Conservation (phyloP, 768 basidiomycete species). For the Stropharia rugosoannulata region DNA sequence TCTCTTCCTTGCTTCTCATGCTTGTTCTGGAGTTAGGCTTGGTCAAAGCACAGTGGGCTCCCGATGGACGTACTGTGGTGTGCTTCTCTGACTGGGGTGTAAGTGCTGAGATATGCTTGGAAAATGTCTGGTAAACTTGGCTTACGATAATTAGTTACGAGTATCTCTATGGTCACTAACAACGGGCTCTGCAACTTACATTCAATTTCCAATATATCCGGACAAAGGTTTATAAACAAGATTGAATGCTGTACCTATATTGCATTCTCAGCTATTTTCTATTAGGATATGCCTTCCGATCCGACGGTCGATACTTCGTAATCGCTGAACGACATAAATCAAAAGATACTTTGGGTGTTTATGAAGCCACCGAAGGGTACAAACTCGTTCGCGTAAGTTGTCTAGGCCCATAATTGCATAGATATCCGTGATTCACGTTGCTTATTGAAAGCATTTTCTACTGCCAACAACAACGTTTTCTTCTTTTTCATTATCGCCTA, state of each 20-base stretch:
- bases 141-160: constrained; percentile 54
- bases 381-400: constrained; percentile 67
- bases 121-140: neutral
- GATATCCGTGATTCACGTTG: neutral
- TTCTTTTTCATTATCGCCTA: constrained; percentile 74
- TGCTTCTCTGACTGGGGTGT: constrained; percentile 96
- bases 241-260: neutral
- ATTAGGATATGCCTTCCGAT: constrained; percentile 73
- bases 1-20: constrained; percentile 7
- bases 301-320: constrained; percentile 82
- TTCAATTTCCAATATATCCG: constrained; percentile 82
- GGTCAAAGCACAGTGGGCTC: constrained; percentile 87
- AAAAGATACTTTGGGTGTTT: constrained; percentile 83
- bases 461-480: constrained; percentile 72
- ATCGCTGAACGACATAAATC: constrained; percentile 89
- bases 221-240: constrained; percentile 57
- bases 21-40: constrained; percentile 45
- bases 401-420: neutral
- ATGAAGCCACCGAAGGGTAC: constrained; percentile 71
- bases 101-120: constrained; percentile 33
- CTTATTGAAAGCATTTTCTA: constrained; percentile 67
- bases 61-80: constrained; percentile 76
- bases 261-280: neutral
- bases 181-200: constrained; percentile 74
- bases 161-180: constrained; percentile 85